Percentiles rank a stretch among this genome's conserved stretches.
These are phyloP conservation scores for Cutaneotrichosporon mucoides DNA, from an alignment of 1,284 basidiomycete species.

Conservation along the genomic window DNA sequence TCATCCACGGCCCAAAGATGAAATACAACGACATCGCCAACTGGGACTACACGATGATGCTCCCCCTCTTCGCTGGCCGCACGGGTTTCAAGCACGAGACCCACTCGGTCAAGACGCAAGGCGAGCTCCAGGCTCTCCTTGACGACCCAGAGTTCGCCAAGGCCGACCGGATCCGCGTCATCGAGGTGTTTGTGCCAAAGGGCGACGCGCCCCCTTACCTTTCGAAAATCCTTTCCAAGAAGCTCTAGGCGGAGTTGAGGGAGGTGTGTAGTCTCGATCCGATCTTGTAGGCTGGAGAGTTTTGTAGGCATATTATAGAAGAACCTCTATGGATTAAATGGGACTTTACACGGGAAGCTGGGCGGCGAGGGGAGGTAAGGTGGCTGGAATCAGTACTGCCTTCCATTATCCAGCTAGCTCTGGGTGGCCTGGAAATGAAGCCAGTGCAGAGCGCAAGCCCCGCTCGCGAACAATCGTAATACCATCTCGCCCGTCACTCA, in stretches of 20 bases:
- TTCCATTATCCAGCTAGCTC: no score
- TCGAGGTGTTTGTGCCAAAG: slow-evolving; percentile 47
- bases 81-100: slow-evolving; percentile 26
- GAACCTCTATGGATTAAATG: slow-evolving; percentile 4
- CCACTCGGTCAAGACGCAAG: slow-evolving; percentile 41
- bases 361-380: no score
- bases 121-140: slow-evolving; percentile 56
- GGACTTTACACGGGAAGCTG: no score
- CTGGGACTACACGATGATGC: slow-evolving; percentile 49
- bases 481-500: no score
- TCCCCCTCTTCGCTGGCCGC: slow-evolving; percentile 45
- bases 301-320: background rate
- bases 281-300: background rate
- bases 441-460: no score
- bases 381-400: no score
- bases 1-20: slow-evolving; percentile 50
- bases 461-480: no score
- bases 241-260: background rate
- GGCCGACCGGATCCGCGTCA: slow-evolving; percentile 43
- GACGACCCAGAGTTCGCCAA: slow-evolving; percentile 40
- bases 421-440: no score
- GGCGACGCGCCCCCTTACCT: slow-evolving; percentile 31
- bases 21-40: slow-evolving; percentile 51
- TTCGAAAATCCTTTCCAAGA: slow-evolving; percentile 1
- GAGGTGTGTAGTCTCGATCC: no score